Evolutionary conservation across 768 basidiomycete species (phyloP), one percentile per base, ranked within the genome.

Genomic region (Termitomyces sp.): DNA sequence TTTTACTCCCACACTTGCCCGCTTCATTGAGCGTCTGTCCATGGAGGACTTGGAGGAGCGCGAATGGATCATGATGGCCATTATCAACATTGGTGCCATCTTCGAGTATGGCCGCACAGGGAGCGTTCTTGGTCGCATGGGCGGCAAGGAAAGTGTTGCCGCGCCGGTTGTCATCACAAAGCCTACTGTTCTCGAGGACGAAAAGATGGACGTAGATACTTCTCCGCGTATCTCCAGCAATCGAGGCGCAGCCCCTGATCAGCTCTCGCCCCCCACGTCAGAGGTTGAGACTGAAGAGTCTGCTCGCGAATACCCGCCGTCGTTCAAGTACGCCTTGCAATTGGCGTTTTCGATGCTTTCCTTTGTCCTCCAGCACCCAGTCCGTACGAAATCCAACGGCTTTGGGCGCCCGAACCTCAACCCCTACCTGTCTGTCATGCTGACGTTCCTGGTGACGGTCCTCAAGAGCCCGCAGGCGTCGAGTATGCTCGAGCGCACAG

Each of bases 51-150:
- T 86, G 0, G 85, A 91, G 65, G 90, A 88, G 69, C 86, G 88
- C 33, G 93, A 96, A 59, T 99, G 97, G 97, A 89, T 93, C 66
- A 94, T 96, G 90, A 96, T 98, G 93, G 96, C 86, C 0, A 78
- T 90, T 50, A 79, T 93, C 66, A 96, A 96, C 71, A 80, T 98
- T 36, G 81, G 85, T 4, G 84, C 91, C 0, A 73, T 97, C 9
- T 77, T 98, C 68, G 95, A 98, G 73, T 98, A 96, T 67, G 96
- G 97, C 38, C 81, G 86, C 32, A 80, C 87, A 3, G 82, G 80
- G 6, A 88, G 93, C 3, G 75, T 92, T 6, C 74, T 98, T 52
- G 82, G 86, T 56, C 87, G 82, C 63, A 78, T 84, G 3, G 83
- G 89, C 15, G 85, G 81, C 32, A 87, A 83, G 70, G 81, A 82